These are phyloP conservation scores for Shiraia bambusicola DNA, from an alignment of 2,329 filamentous ascomycete species.

Conservation along the genomic window DNA sequence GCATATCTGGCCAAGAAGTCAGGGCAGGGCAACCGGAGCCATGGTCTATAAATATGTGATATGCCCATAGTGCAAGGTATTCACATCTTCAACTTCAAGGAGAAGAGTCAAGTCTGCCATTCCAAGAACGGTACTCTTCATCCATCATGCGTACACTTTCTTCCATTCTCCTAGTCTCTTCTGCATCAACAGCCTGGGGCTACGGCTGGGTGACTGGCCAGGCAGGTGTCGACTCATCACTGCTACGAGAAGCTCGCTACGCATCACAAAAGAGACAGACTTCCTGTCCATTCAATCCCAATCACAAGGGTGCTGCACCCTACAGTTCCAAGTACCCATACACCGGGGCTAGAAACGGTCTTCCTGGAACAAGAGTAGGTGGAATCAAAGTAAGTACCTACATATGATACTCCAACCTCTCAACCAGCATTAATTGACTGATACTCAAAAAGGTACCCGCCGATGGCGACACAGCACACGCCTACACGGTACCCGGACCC, in stretches of 20 bases:
- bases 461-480: slow-evolving; percentile 40
- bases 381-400: slow-evolving; percentile 44
- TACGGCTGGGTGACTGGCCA: slow-evolving; percentile 23
- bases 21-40: too few species aligned
- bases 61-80: too few species aligned
- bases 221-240: slow-evolving; percentile 20
- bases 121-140: background rate
- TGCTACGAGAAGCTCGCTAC: slow-evolving; percentile 11
- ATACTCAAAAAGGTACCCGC: slow-evolving; percentile 37
- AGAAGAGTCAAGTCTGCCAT: background rate
- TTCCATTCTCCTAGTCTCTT: slow-evolving; percentile 16
- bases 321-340: slow-evolving; percentile 39
- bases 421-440: background rate
- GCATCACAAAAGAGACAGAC: slow-evolving; percentile 15
- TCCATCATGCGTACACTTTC: slow-evolving; percentile 18
- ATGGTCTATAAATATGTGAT: background rate
- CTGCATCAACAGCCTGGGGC: slow-evolving; percentile 15
- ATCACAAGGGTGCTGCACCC: slow-evolving; percentile 25
- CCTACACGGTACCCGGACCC: slow-evolving; percentile 17
- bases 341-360: slow-evolving; percentile 47
- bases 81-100: too few species aligned
- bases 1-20: background rate
- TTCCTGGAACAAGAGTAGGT: slow-evolving; percentile 45
- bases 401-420: too few species aligned
- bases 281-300: slow-evolving; percentile 25